Conservation (phyloP, 176 grass and related monocot genomes). For the Avena sativa region DNA sequence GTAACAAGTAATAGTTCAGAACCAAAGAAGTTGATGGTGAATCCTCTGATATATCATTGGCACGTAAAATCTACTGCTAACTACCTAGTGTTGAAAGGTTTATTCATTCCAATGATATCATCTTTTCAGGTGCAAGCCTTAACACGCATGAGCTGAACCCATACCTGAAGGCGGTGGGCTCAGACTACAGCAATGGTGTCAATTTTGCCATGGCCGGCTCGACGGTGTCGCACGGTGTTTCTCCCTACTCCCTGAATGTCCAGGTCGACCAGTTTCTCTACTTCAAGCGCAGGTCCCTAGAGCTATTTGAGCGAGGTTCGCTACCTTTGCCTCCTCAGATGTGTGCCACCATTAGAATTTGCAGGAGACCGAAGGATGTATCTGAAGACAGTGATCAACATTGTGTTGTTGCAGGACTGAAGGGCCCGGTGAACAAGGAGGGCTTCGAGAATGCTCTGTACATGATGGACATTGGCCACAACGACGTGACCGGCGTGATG, state of each 20-base stretch:
- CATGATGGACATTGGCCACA: constrained; percentile 88
- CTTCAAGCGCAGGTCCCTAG: constrained; percentile 78
- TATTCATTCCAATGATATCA: not conserved
- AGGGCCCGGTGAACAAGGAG: constrained; percentile 58
- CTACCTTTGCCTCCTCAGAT: not conserved
- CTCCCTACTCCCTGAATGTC: constrained; percentile 64
- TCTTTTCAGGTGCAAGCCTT: constrained; percentile 67
- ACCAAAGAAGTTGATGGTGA: not conserved
- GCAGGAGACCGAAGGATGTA: not conserved
- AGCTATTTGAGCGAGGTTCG: constrained; percentile 62
- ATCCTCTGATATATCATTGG: not conserved
- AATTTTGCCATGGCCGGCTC: constrained; percentile 87
- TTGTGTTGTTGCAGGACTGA: constrained; percentile 48
- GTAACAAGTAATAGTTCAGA: not conserved
- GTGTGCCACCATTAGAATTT: not conserved
- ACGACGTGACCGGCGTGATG: constrained; percentile 57
- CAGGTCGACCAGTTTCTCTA: constrained; percentile 84
- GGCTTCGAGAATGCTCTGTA: constrained; percentile 75
- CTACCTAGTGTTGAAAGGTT: constrained; percentile 12
- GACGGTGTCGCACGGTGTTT: constrained; percentile 43
- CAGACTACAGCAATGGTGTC: constrained; percentile 84
- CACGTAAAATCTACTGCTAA: not conserved
- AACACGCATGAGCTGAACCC: constrained; percentile 70
- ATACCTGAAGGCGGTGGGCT: constrained; percentile 70
- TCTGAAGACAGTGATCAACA: not conserved